Base-by-base conservation (phyloP, 164 flowering plant species). In the Vitis labrusca region DNA sequence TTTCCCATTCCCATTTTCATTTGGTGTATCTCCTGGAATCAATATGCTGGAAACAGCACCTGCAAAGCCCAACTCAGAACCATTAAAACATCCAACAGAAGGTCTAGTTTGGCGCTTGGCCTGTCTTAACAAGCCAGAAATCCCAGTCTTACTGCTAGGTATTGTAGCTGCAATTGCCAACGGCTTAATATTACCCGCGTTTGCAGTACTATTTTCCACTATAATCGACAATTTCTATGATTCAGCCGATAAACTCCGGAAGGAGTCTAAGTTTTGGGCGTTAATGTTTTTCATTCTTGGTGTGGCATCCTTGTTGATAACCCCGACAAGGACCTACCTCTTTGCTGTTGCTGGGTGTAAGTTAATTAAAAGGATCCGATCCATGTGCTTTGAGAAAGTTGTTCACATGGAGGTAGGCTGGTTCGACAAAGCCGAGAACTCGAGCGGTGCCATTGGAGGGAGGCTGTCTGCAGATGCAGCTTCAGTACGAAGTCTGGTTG, bases 391-490 rank as follows among this genome's bases (percentile, higher is more conserved):
- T 68, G 83, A 85, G 80, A 88, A 83, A 65, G 83, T 85, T 69
- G 81, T 86, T 47, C 67, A 73, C 68, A 85, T 86, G 88, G 90
- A 88, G 65, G 76, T 86, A 14, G 77, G 88, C 30, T 88, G 92
- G 92, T 88, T 88, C 23, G 92, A 88, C 30, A 72, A 83, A 53
- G 74, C 83, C 5, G 81, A 75, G 52, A 64, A 88, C 66, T 84
- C 91, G 3, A 85, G 88, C 56, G 91, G 91, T 9, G 75, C 80
- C 2, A 81, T 88, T 17, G 89, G 91, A 47, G 84, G 88, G 9
- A 81, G 88, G 69, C 85, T 87, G 6, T 85, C 89, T 15, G 80
- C 83, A 44, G 86, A 85, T 80, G 89, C 88, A 60, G 86, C 87
- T 14, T 49, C 78, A 1, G 72, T 87, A 10, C 80, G 89, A n/a